Evolutionary conservation across 1,139 yeast genomes (phyloP).

Genomic region (Hansenula sp.): DNA sequence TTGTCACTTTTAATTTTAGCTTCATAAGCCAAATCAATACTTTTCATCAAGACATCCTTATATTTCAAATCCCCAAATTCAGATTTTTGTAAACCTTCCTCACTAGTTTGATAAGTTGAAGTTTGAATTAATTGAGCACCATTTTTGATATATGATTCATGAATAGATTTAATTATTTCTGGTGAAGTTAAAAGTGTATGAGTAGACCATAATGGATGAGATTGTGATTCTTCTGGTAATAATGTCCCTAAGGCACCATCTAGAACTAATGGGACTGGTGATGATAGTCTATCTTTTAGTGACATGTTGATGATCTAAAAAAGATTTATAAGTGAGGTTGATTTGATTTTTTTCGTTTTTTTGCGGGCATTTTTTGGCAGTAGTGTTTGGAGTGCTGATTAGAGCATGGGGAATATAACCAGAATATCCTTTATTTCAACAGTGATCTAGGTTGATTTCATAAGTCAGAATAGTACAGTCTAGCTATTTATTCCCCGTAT

Average conservation of each 20-base stretch:
- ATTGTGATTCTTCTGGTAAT: constrained; percentile 14
- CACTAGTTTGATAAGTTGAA: constrained; percentile 57
- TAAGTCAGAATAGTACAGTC: too few relatives aligned
- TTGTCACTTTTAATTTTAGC: constrained; percentile 16
- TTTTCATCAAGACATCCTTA: constrained; percentile 15
- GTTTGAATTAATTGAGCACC: constrained; percentile 59
- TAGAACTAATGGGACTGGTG: background rate
- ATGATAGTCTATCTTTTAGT: background rate
- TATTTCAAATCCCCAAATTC: constrained; percentile 3
- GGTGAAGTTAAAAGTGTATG: constrained; percentile 46
- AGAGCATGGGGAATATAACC: too few relatives aligned
- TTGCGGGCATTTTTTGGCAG: too few relatives aligned
- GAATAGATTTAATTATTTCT: constrained; percentile 42
- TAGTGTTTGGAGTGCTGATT: too few relatives aligned
- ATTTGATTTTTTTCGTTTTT: too few relatives aligned
- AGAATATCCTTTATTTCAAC: too few relatives aligned
- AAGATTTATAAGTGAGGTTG: too few relatives aligned
- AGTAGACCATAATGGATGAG: constrained; percentile 59
- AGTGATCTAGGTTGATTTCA: too few relatives aligned
- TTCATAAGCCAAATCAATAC: constrained; percentile 27
- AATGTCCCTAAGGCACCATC: constrained; percentile 10
- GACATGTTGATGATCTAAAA: background rate
- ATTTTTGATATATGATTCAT: constrained; percentile 41
- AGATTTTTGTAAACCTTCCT: background rate
- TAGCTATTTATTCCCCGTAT: too few relatives aligned